Evolutionary conservation across 768 basidiomycete species (phyloP).

Genomic region (Mycena capillaripes): DNA sequence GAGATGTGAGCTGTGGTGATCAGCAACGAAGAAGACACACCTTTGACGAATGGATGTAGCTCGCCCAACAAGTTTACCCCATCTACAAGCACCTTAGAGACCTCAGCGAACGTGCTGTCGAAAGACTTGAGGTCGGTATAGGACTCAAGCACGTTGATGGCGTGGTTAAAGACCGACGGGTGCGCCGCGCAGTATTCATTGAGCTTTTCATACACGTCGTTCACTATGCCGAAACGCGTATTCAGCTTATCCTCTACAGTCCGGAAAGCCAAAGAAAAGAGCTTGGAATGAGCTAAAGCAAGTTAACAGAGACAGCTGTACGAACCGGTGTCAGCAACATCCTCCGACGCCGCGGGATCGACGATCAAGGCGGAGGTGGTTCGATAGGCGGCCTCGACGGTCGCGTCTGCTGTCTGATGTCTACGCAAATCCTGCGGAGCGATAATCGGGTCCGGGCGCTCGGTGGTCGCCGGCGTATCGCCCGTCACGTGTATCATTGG

Average conservation of each 20-base stretch:
- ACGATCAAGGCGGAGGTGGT: not conserved
- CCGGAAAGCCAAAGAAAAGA: not conserved
- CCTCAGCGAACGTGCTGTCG: slow-evolving; percentile 37
- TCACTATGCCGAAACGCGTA: not conserved
- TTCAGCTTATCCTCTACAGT: slow-evolving; percentile 18
- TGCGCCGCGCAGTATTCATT: slow-evolving; percentile 19
- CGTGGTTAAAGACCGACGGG: not conserved
- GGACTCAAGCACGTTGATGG: not conserved
- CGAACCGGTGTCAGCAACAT: not conserved
- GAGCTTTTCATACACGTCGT: slow-evolving; percentile 18
- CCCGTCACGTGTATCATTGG: not conserved
- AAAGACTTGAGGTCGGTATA: slow-evolving; percentile 15
- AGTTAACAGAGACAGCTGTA: not conserved
- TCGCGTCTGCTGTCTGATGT: not conserved
- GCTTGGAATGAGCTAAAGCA: not conserved
- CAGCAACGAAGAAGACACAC: slow-evolving; percentile 13
- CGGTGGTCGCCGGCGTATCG: not conserved
- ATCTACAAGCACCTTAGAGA: slow-evolving; percentile 38
- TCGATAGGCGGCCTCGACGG: not conserved
- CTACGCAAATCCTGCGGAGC: not conserved
- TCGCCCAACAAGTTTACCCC: slow-evolving; percentile 37
- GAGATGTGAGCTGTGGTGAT: no score
- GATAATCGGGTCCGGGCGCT: no score
- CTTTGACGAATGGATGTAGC: slow-evolving; percentile 42
- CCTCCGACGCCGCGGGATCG: not conserved